These are phyloP conservation scores for Fusarium brevicatenulatum DNA, from an alignment of 2,329 filamentous ascomycete genomes.

Conservation along the genomic window DNA sequence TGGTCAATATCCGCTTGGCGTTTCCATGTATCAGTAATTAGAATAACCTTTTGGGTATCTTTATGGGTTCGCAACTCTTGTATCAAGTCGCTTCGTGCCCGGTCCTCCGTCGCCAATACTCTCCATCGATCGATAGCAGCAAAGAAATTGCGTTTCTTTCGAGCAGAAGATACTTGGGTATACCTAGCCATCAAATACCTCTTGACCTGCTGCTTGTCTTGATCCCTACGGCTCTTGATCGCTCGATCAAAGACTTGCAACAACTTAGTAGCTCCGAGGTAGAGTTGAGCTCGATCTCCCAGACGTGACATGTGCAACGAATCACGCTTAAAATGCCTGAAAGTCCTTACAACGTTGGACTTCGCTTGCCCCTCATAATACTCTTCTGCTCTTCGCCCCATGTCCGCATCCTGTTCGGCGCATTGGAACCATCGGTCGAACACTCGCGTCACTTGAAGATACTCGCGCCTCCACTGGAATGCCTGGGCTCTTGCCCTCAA, in stretches of 20 bases:
- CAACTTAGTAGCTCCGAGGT: slow-evolving; percentile 45
- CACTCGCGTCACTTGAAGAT: slow-evolving; percentile 40
- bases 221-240: slow-evolving; percentile 41
- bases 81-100: slow-evolving; percentile 25
- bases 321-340: slow-evolving; percentile 23
- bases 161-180: slow-evolving; percentile 47
- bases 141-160: slow-evolving; percentile 49
- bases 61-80: slow-evolving; percentile 23
- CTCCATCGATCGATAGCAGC: slow-evolving; percentile 47
- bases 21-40: slow-evolving; percentile 36
- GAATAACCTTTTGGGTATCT: slow-evolving; percentile 15
- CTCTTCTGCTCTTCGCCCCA: slow-evolving; percentile 31
- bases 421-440: slow-evolving; percentile 47
- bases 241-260: slow-evolving; percentile 43
- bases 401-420: slow-evolving; percentile 31
- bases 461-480: slow-evolving; percentile 49
- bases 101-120: slow-evolving; percentile 16
- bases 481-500: slow-evolving; percentile 48
- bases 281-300: slow-evolving; percentile 45
- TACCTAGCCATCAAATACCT: slow-evolving; percentile 50
- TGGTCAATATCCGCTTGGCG: slow-evolving; percentile 28
- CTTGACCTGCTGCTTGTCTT: slow-evolving; percentile 46
- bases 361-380: slow-evolving; percentile 30
- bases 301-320: slow-evolving; percentile 34
- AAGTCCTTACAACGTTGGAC: slow-evolving; percentile 7